phyloP scores from a whole-genome alignment of 139 green algal genomes.

The Monoraphidium neglectum region DNA sequence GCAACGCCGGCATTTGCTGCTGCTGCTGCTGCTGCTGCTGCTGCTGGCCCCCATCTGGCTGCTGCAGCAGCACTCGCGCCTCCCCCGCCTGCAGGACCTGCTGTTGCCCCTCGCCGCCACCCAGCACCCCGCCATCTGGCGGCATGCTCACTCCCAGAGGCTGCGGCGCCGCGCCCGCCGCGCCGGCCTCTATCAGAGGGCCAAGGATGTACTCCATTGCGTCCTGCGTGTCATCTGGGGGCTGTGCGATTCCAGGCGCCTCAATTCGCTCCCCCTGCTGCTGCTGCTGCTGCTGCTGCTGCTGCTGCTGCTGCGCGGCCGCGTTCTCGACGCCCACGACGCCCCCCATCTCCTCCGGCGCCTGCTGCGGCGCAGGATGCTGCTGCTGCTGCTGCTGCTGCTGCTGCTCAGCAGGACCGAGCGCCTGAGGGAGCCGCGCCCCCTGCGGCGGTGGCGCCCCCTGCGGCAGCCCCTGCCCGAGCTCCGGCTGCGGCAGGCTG shows the following conservation, averaged over 20 bases:
- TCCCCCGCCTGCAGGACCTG: background rate
- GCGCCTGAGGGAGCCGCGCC: too few species aligned
- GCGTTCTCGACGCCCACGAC: background rate
- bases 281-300: slow-evolving; percentile 4
- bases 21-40: slow-evolving; percentile 9
- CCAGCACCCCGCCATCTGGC: background rate
- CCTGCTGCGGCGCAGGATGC: background rate
- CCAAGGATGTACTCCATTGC: background rate
- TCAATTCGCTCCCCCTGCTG: too few species aligned
- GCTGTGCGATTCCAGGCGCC: background rate
- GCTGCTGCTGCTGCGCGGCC: background rate
- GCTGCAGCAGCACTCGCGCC: background rate
- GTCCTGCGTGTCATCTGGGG: background rate
- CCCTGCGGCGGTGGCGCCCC: too few species aligned
- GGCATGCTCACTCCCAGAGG: background rate
- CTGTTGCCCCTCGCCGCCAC: background rate
- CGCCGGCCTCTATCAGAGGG: background rate
- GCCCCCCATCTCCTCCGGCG: background rate
- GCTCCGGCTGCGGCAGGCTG: background rate
- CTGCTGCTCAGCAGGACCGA: too few species aligned
- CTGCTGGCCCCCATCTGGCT: background rate
- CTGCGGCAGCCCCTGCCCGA: background rate
- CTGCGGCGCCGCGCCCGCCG: background rate
- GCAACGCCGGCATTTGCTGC: too few species aligned
- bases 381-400: background rate